Base-by-base conservation (phyloP, 805 yeast genomes). In the Candida quercuum region DNA sequence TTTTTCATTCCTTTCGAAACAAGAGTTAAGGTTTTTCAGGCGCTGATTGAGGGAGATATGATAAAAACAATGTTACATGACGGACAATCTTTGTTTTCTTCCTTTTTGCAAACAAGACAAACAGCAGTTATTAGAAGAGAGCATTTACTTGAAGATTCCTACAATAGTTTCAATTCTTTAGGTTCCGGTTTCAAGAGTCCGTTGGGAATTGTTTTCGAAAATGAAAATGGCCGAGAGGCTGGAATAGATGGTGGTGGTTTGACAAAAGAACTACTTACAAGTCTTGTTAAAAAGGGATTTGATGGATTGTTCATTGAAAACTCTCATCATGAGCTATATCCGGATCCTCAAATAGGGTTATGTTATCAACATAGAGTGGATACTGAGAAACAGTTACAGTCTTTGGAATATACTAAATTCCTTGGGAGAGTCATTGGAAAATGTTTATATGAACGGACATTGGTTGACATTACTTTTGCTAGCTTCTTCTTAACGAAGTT, bases 231-330 rank as follows among this genome's bases (percentile, higher is more conserved):
- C 2, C 65, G 63, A 13, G 98, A 91, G 56, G 87, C 81, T 0
- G 99, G 99, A 1, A 82, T 91, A 30, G 99, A 91, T 58, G 99
- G 99, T 7, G 99, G 98, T 11, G 99, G 99, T 1, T 66, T 91
- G 18, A 89, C 97, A 0, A 89, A 91, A 56, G 99, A 91, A 52
- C 78, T 93, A 45, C 62, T 91, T 38, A 87, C 91, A 3, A 67
- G 81, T 35, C 78, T 87, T 1, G 75, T 81, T 3, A 65, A 63
- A 4, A 86, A 83, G 45, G 89, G 85, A 0, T 86, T 91, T 49
- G 61, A 46, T 1, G 52, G 45, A 7, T 50, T 74, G 6, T 77
- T 78, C 41, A 51, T 57, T 7, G 64, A 64, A 20, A 77, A 71
- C 17, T 54, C 59, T 1, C 63, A 73, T 29, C 75, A 85, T 52